Evolutionary conservation across 345 rosid species (phyloP).

Genomic region (Noccaea bulbosa): DNA sequence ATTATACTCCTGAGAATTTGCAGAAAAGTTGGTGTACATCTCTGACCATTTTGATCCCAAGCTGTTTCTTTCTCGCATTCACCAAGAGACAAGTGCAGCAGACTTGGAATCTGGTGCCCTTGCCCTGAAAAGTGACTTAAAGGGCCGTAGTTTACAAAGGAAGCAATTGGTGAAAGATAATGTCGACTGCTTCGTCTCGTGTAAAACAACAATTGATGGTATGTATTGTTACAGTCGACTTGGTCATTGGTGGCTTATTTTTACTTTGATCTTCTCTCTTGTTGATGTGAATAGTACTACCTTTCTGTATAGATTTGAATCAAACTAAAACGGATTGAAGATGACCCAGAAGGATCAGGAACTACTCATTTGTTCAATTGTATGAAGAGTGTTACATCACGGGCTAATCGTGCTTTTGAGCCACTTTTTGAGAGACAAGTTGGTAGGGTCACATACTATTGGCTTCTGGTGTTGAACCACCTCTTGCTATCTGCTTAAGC

Average conservation of each 20-base stretch:
- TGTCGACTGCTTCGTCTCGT: conserved; percentile 97
- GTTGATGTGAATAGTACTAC: conserved; percentile 36
- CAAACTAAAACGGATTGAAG: conserved; percentile 91
- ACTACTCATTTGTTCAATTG: conserved; percentile 76
- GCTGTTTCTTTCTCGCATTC: conserved; percentile 87
- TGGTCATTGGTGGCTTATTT: conserved; percentile 16
- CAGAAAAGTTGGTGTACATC: conserved; percentile 88
- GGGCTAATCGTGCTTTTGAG: conserved; percentile 82
- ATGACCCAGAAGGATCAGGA: conserved; percentile 96
- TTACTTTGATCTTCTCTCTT: conserved; percentile 8
- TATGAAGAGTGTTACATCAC: conserved; percentile 80
- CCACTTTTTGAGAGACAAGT: conserved; percentile 99
- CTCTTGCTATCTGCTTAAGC: conserved; percentile 31
- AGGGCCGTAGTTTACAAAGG: conserved; percentile 85
- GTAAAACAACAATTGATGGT: conserved; percentile 99
- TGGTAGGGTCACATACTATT: conserved; percentile 5
- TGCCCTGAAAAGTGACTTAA: conserved; percentile 87
- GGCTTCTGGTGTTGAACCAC: not conserved
- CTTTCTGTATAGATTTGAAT: conserved; percentile 69
- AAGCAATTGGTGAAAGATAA: conserved; percentile 94
- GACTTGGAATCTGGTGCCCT: conserved; percentile 93
- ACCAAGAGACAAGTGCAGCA: conserved; percentile 75
- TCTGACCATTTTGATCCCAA: conserved; percentile 88
- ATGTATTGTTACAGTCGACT: conserved; percentile 35
- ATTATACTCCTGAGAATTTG: conserved; percentile 38